These are phyloP conservation scores for Phialophora verrucosa DNA, from an alignment of 2,329 filamentous ascomycete species.

Conservation along the genomic window DNA sequence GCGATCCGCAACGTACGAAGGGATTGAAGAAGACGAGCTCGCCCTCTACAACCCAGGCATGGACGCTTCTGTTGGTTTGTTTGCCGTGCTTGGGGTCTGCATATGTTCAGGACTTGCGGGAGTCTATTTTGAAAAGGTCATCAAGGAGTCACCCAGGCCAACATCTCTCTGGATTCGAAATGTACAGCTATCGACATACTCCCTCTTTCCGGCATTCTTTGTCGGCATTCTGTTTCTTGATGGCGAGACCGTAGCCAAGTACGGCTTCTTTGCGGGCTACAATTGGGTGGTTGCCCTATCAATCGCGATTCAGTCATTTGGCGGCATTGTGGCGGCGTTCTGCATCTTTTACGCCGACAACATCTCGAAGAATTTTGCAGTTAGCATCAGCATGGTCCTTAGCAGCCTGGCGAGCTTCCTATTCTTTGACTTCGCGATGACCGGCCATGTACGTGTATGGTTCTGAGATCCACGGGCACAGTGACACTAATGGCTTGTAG, in stretches of 20 bases:
- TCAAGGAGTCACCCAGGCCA: constrained; percentile 79
- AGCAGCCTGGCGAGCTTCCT: constrained; percentile 84
- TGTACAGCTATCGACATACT: constrained; percentile 93
- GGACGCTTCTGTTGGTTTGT: constrained; percentile 79
- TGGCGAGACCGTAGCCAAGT: constrained; percentile 77
- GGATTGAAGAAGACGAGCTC: constrained; percentile 71
- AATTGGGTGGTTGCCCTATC: constrained; percentile 90
- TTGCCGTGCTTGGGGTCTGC: constrained; percentile 78
- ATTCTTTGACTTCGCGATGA: constrained; percentile 81
- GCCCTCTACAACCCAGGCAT: constrained; percentile 61
- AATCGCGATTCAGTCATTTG: constrained; percentile 79
- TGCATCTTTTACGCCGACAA: constrained; percentile 85
- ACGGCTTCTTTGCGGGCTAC: constrained; percentile 94
- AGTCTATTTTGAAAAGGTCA: constrained; percentile 73
- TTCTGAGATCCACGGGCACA: background rate
- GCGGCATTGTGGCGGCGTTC: constrained; percentile 81
- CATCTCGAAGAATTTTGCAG: constrained; percentile 92
- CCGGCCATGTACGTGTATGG: constrained; percentile 67
- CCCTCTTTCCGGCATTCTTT: constrained; percentile 84
- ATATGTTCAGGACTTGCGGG: constrained; percentile 82
- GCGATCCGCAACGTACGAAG: constrained; percentile 87
- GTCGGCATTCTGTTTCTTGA: constrained; percentile 87
- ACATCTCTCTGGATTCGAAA: constrained; percentile 93
- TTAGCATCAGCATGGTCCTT: constrained; percentile 86
- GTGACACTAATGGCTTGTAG: constrained; percentile 54